phyloP scores from a whole-genome alignment of 106 monocot species.

The Hemerocallis citrina region DNA sequence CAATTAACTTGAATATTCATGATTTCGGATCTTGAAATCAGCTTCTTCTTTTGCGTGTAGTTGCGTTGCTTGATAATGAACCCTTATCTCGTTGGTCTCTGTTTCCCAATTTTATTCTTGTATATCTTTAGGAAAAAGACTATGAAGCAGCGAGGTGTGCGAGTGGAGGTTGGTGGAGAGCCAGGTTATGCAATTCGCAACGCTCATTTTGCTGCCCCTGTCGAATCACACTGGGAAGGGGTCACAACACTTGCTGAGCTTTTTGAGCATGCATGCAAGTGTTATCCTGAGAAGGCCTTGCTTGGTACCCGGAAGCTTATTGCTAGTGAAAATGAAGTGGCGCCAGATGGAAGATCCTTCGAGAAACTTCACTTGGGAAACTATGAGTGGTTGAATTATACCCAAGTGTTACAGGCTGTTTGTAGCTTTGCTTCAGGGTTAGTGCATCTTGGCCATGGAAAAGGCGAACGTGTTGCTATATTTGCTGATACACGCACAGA shows the following conservation, averaged over 20 bases:
- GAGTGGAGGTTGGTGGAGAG: constrained; percentile 75
- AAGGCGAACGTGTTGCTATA: constrained; percentile 69
- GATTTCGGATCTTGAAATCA: constrained; percentile 1
- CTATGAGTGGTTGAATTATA: constrained; percentile 78
- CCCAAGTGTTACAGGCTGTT: constrained; percentile 44
- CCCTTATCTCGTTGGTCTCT: constrained; percentile 55
- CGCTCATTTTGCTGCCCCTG: constrained; percentile 44
- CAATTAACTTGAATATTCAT: not conserved
- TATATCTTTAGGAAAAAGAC: constrained; percentile 35
- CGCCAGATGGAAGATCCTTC: constrained; percentile 72
- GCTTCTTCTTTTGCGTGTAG: not conserved
- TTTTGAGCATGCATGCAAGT: constrained; percentile 79
- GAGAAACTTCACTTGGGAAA: constrained; percentile 92
- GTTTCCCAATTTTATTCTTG: constrained; percentile 47
- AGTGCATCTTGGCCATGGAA: constrained; percentile 60
- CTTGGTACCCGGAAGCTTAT: constrained; percentile 77
- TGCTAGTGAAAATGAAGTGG: constrained; percentile 49
- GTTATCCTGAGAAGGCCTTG: constrained; percentile 30
- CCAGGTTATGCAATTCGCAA: constrained; percentile 76
- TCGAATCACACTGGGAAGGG: constrained; percentile 76
- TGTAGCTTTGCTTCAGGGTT: constrained; percentile 81
- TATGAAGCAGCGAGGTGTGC: constrained; percentile 66
- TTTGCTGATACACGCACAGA: constrained; percentile 92
- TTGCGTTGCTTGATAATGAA: constrained; percentile 34
- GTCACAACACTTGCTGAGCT: constrained; percentile 71